Evolutionary conservation across 768 basidiomycete species (phyloP).

Genomic region (Sarcomyxa edulis): DNA sequence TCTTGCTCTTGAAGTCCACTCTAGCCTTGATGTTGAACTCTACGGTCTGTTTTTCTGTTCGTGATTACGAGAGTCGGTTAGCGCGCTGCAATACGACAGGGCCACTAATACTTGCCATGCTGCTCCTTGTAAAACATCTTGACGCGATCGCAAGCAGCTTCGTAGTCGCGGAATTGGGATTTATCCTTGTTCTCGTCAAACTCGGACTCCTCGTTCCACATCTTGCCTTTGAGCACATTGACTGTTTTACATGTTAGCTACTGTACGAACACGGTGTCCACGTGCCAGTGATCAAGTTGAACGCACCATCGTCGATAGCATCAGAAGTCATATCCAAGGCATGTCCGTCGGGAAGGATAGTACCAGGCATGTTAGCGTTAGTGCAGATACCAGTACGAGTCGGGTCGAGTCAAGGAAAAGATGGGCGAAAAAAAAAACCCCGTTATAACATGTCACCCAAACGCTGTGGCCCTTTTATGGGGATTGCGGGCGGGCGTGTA

Average conservation of each 20-base stretch:
- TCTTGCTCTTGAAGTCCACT: conserved; percentile 62
- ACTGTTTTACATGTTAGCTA: too few species aligned
- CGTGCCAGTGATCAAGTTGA: too few species aligned
- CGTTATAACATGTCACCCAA: too few species aligned
- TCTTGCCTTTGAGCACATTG: conserved; percentile 59
- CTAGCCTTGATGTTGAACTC: conserved; percentile 79
- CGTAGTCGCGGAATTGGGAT: conserved; percentile 64
- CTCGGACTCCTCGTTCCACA: conserved; percentile 52
- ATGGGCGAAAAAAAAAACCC: too few species aligned
- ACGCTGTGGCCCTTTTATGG: too few species aligned
- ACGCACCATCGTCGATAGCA: conserved; percentile 41
- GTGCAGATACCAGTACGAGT: conserved; percentile 1
- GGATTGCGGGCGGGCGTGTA: too few species aligned
- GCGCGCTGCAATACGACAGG: neutral
- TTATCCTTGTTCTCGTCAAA: conserved; percentile 67
- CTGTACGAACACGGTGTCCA: too few species aligned
- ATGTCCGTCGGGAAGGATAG: conserved; percentile 18
- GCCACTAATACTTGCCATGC: conserved; percentile 42
- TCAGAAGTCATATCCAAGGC: conserved; percentile 42
- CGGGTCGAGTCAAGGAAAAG: conserved; percentile 6
- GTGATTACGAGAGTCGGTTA: neutral
- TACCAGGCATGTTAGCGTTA: conserved; percentile 19
- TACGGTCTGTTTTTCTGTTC: conserved; percentile 87
- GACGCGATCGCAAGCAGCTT: conserved; percentile 72
- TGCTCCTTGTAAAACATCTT: conserved; percentile 76